A percentile compares a stretch with the other conserved stretches of the same genome.
phyloP scores from a whole-genome alignment of 2,329 filamentous ascomycete genomes.

The Clarireedia monteithiana region DNA sequence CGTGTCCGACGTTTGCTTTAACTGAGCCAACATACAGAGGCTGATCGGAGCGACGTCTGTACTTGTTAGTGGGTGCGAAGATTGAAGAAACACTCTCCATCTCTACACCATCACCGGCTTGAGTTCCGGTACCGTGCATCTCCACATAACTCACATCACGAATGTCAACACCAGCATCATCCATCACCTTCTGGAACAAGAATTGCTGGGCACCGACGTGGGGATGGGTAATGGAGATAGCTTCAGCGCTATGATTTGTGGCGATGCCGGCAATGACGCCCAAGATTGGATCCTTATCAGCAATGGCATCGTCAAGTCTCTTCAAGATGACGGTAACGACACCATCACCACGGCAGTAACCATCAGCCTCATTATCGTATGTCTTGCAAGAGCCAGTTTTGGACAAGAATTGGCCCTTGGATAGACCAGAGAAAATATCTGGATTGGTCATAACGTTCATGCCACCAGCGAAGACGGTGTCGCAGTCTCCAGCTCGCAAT shows the following conservation, averaged over 20 bases:
- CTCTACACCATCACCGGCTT: constrained; percentile 10
- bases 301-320: constrained; percentile 28
- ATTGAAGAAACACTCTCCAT: constrained; percentile 9
- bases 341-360: constrained; percentile 24
- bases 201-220: constrained; percentile 9
- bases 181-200: constrained; percentile 9
- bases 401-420: constrained; percentile 37
- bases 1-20: constrained; percentile 10
- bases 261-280: constrained; percentile 38
- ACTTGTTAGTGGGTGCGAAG: constrained; percentile 19
- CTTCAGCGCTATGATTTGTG: constrained; percentile 40
- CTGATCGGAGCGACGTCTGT: constrained; percentile 10
- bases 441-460: constrained; percentile 28
- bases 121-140: constrained; percentile 12
- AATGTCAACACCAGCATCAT: constrained; percentile 8
- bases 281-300: constrained; percentile 49
- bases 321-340: constrained; percentile 51
- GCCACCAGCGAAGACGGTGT: constrained; percentile 35
- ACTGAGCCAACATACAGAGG: constrained; percentile 9
- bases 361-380: constrained; percentile 14
- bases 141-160: constrained; percentile 12
- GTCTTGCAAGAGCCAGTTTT: constrained; percentile 33
- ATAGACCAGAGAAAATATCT: constrained; percentile 15
- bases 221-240: constrained; percentile 7
- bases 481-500: constrained; percentile 38